Base-by-base conservation (phyloP, 768 basidiomycete species). In the Brasilioporus rufonigricans region DNA sequence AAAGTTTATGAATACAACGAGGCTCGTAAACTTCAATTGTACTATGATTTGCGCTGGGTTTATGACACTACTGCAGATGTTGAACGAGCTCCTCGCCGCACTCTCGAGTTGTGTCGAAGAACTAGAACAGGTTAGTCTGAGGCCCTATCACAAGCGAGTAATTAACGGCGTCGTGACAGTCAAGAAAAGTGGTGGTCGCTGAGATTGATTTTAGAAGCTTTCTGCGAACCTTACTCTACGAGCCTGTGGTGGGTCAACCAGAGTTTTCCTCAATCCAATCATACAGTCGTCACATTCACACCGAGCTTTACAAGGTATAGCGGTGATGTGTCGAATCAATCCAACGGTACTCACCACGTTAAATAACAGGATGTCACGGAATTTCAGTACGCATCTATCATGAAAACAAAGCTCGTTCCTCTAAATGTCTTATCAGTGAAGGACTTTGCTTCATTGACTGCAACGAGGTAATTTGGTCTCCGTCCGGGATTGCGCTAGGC, bases 401-500 rank as follows among this genome's bases (percentile, higher is more conserved):
- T n/a, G 5, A 10, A 41, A 40, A 47, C 46, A 18, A 19, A 1
- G 33, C n/a, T n/a, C n/a, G 24, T 21, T 39, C 12, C 2, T 10
- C 31, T 51, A 23, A 24, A 46, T 32, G 26, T 49, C 40, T 36
- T 35, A 16, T 38, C 33, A 63, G 65, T 35, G 13, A 56, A 36
- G 49, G 47, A 12, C 53, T 57, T 14, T 63, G 50, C 24, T 48
- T 55, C n/a, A 36, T 66, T 32, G n/a, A 52, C 35, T 16, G 1
- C 38, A 32, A 53, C 1, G 64, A 67, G 32, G 55, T 69, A 1
- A 53, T 68, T 14, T 71, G 69, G 59, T 57, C 60, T 26, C 27
- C 43, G 2, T 55, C 53, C 14, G 62, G 67, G 26, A 69, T 62
- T 23, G 64, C 60, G 16, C 24, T 62, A n/a, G 69, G 61, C 43